Evolutionary conservation across 306 rosid genomes (phyloP), one percentile per base, ranked within the genome.

Genomic region (Medicago truncatula): DNA sequence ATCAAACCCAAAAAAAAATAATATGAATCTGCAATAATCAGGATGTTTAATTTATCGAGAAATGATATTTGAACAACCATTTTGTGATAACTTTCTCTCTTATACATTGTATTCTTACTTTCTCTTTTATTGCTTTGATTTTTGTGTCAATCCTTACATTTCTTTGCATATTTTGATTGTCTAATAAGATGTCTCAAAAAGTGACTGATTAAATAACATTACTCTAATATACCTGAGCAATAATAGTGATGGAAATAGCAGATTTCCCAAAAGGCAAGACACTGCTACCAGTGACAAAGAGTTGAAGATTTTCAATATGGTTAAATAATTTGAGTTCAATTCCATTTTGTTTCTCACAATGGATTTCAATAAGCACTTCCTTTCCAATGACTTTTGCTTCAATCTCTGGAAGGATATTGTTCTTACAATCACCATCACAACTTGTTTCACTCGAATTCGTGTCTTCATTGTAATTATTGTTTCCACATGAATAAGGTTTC

Each of bases 201-300:
- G n/a, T n/a, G n/a, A n/a, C n/a, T n/a, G n/a, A n/a, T n/a, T n/a
- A n/a, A n/a, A n/a, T n/a, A n/a, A n/a, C n/a, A n/a, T n/a, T n/a
- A n/a, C n/a, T n/a, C n/a, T n/a, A n/a, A n/a, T n/a, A n/a, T 38
- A 82, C 87, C 87, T 80, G 79, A 67, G 82, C 82, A 0, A 73
- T 80, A 34, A 83, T 75, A 58, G 84, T 83, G 21, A 83, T 67
- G 79, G 82, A 78, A 38, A 83, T 71, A 76, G 84, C 31, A 0
- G 69, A 80, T 65, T 80, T 83, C 1, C 87, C 87, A 80, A 83
- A 83, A 1, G 82, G 84, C 69, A 83, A 67, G 31, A 80, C 76
- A 60, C 84, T 76, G 58, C 41, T 80, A 1, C 82, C 40, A 4
- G 81, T 83, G 69, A 80, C 76, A 50, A 3, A 49, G 14, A 83